Conservation (phyloP, 371 early-diverging fungal genomes). For the Syncephalastrum sp. region DNA sequence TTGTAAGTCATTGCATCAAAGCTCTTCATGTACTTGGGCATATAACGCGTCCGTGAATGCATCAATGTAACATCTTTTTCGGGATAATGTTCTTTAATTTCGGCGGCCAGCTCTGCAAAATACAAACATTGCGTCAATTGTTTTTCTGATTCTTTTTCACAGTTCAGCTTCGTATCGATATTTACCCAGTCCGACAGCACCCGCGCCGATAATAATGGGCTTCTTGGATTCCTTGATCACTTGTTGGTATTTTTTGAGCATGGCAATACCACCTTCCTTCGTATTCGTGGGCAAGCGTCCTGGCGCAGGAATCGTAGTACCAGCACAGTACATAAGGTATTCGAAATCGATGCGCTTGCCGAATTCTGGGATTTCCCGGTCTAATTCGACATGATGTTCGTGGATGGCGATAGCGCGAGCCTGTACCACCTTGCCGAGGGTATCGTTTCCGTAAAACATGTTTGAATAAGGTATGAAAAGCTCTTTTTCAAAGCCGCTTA, state of each 20-base stretch:
- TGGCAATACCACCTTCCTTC: conserved; percentile 43
- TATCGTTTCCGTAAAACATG: conserved; percentile 41
- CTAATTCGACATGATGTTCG: conserved; percentile 50
- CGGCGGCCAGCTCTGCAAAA: conserved; percentile 57
- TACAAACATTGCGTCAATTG: conserved; percentile 7
- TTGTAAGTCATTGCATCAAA: conserved; percentile 41
- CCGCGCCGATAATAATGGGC: conserved; percentile 64
- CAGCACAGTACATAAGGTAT: conserved; percentile 59
- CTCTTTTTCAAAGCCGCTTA: conserved; percentile 59
- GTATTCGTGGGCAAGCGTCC: conserved; percentile 43
- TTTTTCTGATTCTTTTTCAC: neutral
- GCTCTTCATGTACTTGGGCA: conserved; percentile 49
- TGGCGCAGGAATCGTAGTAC: conserved; percentile 52
- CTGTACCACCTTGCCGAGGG: conserved; percentile 50
- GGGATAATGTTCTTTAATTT: conserved; percentile 65
- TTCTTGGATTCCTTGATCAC: conserved; percentile 46
- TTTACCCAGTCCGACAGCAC: conserved; percentile 64
- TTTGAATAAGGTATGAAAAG: conserved; percentile 59
- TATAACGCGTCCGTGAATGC: conserved; percentile 60
- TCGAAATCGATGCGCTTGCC: conserved; percentile 51
- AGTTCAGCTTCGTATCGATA: neutral
- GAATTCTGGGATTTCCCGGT: conserved; percentile 50
- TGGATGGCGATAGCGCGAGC: conserved; percentile 50
- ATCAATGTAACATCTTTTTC: conserved; percentile 61
- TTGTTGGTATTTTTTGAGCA: conserved; percentile 44